Percentiles rank a stretch among this genome's conserved stretches.
Conservation (phyloP, 2,329 filamentous ascomycete genomes). For the Xylariales sp. region DNA sequence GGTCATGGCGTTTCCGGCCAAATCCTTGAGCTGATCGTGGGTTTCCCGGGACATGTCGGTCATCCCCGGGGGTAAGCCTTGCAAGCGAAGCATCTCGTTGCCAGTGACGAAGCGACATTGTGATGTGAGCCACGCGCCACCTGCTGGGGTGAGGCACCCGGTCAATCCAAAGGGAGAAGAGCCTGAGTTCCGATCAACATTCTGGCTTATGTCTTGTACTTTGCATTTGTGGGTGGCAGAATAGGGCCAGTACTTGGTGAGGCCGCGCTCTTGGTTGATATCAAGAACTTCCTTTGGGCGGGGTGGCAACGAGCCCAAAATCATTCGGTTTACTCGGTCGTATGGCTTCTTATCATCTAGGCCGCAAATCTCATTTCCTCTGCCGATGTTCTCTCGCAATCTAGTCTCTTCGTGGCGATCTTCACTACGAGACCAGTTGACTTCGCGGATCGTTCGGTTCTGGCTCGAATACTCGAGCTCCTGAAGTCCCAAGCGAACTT, state of each 20-base stretch:
- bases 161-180: constrained; percentile 49
- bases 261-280: constrained; percentile 50
- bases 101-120: constrained; percentile 58
- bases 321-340: constrained; percentile 20
- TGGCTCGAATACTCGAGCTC: constrained; percentile 34
- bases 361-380: constrained; percentile 31
- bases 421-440: constrained; percentile 53
- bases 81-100: constrained; percentile 58
- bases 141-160: constrained; percentile 65
- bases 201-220: constrained; percentile 66
- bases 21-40: constrained; percentile 57
- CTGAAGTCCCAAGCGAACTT: constrained; percentile 46
- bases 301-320: constrained; percentile 44
- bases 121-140: constrained; percentile 56
- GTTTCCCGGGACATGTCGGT: constrained; percentile 62
- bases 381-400: no score
- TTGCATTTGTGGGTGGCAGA: constrained; percentile 45
- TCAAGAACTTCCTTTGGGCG: constrained; percentile 66
- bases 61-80: constrained; percentile 62
- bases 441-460: constrained; percentile 23
- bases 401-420: constrained; percentile 56
- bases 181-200: constrained; percentile 58
- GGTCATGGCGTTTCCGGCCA: constrained; percentile 79
- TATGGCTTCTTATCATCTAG: constrained; percentile 54
- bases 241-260: constrained; percentile 24